phyloP scores from a whole-genome alignment of 1,284 basidiomycete species.

The Taiwanofungus camphoratus region DNA sequence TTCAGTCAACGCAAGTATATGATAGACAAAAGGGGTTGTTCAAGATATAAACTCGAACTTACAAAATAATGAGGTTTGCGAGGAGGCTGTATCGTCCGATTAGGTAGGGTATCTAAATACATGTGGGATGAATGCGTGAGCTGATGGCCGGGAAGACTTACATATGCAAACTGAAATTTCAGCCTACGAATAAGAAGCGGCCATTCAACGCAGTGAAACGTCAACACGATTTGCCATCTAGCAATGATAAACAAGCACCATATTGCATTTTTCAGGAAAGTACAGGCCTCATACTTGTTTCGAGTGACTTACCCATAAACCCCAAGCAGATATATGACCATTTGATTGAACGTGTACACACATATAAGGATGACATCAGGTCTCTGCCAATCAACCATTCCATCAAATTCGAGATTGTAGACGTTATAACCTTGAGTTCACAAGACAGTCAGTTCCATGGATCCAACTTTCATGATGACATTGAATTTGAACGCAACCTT shows the following conservation, averaged over 20 bases:
- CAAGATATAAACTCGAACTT: background rate
- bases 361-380: background rate
- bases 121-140: background rate
- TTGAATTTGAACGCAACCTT: no score
- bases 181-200: background rate
- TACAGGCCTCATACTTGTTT: conserved; percentile 1
- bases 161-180: background rate
- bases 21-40: background rate
- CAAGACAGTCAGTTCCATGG: no score
- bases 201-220: conserved; percentile 1
- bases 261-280: background rate
- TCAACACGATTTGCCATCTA: conserved; percentile 4
- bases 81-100: conserved; percentile 6
- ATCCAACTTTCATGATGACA: no score
- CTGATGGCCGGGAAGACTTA: background rate
- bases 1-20: background rate
- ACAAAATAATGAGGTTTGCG: conserved; percentile 2
- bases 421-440: no score
- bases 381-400: background rate
- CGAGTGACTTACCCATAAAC: background rate
- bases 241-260: background rate
- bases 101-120: conserved; percentile 8
- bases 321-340: background rate
- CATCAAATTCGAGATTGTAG: no score
- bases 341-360: background rate